Conservation (phyloP, 106 monocot genomes). For the Chionographis japonica region DNA sequence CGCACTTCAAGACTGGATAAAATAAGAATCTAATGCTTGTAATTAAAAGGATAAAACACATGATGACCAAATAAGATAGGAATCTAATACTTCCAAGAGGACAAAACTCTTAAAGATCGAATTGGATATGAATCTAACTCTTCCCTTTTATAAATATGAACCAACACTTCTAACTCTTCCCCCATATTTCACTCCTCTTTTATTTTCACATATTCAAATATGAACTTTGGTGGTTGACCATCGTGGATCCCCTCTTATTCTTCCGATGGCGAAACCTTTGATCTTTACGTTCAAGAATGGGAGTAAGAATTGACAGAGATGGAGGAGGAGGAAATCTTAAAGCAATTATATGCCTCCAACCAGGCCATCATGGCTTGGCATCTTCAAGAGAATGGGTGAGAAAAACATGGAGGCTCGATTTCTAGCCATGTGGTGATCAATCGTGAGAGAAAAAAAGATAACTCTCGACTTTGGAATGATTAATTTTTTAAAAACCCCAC, state of each 20-base stretch:
- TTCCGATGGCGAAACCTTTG: neutral
- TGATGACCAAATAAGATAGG: neutral
- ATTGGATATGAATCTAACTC: neutral
- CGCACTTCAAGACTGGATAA: no score
- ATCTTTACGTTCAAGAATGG: neutral
- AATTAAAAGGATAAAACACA: no score
- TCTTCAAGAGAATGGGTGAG: neutral
- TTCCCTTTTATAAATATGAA: neutral
- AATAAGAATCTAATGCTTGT: no score
- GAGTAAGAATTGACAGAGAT: neutral
- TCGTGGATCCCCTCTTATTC: neutral
- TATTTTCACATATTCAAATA: neutral
- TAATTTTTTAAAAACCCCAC: neutral
- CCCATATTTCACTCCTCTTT: constrained; percentile 1
- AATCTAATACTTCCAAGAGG: neutral
- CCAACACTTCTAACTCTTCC: neutral
- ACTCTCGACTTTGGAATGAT: neutral
- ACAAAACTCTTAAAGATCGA: neutral
- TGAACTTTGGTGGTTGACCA: neutral
- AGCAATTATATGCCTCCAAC: no score
- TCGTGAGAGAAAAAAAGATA: neutral
- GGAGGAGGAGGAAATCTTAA: no score
- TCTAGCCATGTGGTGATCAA: neutral
- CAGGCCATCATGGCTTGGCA: neutral
- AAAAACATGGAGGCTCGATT: neutral